These are phyloP conservation scores for Grosmannia huntii DNA, from an alignment of 2,329 filamentous ascomycete species.

Conservation along the genomic window DNA sequence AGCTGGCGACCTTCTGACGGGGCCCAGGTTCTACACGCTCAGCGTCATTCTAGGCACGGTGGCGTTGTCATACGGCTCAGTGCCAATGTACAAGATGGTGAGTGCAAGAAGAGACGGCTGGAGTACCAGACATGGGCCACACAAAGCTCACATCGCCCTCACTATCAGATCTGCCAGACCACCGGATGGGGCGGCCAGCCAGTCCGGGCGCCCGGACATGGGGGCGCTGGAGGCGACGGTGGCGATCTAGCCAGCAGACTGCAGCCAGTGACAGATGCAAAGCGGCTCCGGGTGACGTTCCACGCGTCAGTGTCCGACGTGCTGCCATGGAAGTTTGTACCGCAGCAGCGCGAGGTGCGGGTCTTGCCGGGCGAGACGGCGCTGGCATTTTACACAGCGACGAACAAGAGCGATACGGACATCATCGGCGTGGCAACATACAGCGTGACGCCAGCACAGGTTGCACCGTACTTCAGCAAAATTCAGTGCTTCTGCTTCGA, in stretches of 20 bases:
- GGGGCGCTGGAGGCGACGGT: conserved; percentile 33
- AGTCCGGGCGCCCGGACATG: conserved; percentile 63
- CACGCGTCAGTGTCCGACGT: conserved; percentile 91
- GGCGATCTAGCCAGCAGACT: conserved; percentile 66
- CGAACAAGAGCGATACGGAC: conserved; percentile 77
- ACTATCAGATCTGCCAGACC: conserved; percentile 59
- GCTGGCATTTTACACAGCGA: conserved; percentile 93
- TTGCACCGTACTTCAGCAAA: conserved; percentile 96
- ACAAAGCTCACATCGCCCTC: neutral
- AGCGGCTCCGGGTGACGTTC: conserved; percentile 89
- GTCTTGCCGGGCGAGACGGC: conserved; percentile 94
- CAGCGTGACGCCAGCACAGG: conserved; percentile 89
- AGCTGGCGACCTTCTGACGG: neutral
- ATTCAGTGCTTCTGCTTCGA: conserved; percentile 99
- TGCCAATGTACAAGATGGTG: conserved; percentile 81
- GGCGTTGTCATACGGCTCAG: conserved; percentile 69
- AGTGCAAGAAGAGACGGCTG: conserved; percentile 2
- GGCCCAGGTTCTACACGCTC: conserved; percentile 43
- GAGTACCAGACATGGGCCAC: neutral
- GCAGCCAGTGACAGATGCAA: conserved; percentile 64
- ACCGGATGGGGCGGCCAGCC: conserved; percentile 91
- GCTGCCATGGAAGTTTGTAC: conserved; percentile 92
- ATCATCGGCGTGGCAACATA: conserved; percentile 98
- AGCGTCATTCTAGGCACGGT: conserved; percentile 70
- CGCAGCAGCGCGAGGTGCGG: conserved; percentile 91